Base-by-base conservation (phyloP, 1,284 basidiomycete species). In the Cryptococcus hybrid region DNA sequence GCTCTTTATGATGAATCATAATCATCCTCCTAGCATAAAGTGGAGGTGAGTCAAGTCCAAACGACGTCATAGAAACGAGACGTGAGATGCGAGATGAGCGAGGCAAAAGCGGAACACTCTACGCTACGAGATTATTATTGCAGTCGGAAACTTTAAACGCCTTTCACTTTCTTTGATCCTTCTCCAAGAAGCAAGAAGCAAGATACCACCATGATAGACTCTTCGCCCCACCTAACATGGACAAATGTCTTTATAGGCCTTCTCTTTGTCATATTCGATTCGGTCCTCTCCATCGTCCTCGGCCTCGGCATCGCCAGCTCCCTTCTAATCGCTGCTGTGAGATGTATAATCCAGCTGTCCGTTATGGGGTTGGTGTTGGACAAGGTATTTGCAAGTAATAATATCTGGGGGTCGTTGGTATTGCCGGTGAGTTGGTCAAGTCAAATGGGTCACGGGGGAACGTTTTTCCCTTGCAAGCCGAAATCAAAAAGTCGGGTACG, bases 271-370 rank as follows among this genome's bases (percentile, higher is more conserved):
- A 61, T 71, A 34, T 73, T 79, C 56, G 78, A 79, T 56, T 64
- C 76, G 0, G 58, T 84, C 24, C 62, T 91, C 9, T 91, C 89
- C 18, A 18, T 18, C 18, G 18, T 18, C 18, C 18, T 18, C 18
- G 18, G 18, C 18, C 18, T 18, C 18, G 88, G 85, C 4, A 82
- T 92, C 48, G 88, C 87, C 1, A 74, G 80, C 3, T 85, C 86
- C 3, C 82, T 92, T 44, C 65, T 89, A 35, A 82, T 86, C 5
- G 85, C 89, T 0, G 86, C 89, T 0, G 55, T 85, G 36, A 79
- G 90, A 74, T 93, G 90, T 70, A 79, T 89, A 15, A 73, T 87
- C 11, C 90, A 93, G 77, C 83, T 93, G 35, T 83, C 84, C 12
- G 72, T 89, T 9, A 87, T 92, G 63, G 87, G 84, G 0, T 77